Base-by-base conservation (phyloP, 176 grass and related monocot genomes). In the Avena eriantha region DNA sequence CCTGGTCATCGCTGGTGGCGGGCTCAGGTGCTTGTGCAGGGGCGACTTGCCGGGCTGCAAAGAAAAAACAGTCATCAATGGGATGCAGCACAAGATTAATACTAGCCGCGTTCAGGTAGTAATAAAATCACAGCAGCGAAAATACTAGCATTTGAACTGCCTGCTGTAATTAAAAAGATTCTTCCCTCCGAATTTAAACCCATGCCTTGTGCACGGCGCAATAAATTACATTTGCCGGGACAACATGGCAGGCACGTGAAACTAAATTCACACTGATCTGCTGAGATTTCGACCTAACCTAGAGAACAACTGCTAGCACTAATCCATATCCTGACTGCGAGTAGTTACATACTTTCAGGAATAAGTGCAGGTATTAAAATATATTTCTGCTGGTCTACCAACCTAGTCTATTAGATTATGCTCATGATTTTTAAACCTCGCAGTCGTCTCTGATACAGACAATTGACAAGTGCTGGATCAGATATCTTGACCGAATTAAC, bases 11-110 rank as follows among this genome's bases (percentile, higher is more conserved):
- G 39, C 6, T 41, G 39, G 39, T 4, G 84, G 8, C 75, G 61
- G 73, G 54, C 65, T 72, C 33, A 55, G 39, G 65, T 86, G 87
- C 83, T 87, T 95, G 65, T 23, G 91, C 39, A 89, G 58, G 64
- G 82, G 69, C 59, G 89, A 22, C 80, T 90, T 93, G 53, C 91
- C 89, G 66, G 87, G 53, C 93, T 91, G 90, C 89, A 83, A 10
- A 84, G 26, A 7, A 23, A 72, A 61, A 46, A 70, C 58, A 7
- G 7, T 60, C 8, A 67, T 67, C 64, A 67, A 67, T 67, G 64
- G 4, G 29, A 35, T 67, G 29, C 15, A 35, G 29, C 7, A 13
- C n/a, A 8, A 21, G 17, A 56, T 56, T 24, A 66, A 31, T 15
- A 39, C 36, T 39, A 41, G 75, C 61, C 4, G 16, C 29, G n/a